Conservation (phyloP, 2,329 filamentous ascomycete genomes). For the Trichoderma afroharzianum region DNA sequence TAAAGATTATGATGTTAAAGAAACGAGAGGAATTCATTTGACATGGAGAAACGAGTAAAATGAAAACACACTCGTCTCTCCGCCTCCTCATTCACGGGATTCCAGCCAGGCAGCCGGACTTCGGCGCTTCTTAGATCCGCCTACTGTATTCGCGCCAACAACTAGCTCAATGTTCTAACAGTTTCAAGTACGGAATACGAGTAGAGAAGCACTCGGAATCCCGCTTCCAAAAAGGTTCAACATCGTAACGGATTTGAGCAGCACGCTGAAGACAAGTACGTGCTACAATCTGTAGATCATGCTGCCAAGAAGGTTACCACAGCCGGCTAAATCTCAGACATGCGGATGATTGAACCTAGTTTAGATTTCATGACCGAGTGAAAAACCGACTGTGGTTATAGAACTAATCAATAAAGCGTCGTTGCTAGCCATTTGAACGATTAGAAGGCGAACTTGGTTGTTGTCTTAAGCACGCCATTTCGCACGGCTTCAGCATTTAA, state of each 20-base stretch:
- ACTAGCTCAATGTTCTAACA: neutral
- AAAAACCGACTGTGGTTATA: neutral
- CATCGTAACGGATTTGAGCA: neutral
- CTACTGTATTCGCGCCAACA: neutral
- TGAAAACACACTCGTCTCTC: neutral
- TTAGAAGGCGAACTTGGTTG: too few relatives aligned
- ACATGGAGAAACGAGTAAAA: neutral
- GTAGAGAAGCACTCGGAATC: neutral
- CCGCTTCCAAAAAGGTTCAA: neutral
- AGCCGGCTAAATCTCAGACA: neutral
- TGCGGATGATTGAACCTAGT: neutral
- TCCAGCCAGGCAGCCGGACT: neutral
- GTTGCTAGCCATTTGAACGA: neutral
- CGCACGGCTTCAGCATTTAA: neutral
- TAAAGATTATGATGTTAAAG: neutral
- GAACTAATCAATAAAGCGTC: neutral
- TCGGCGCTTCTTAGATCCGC: conserved; percentile 2
- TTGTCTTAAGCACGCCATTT: neutral
- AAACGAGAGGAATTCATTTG: neutral
- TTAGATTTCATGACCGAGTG: too few relatives aligned
- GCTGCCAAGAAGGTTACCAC: neutral
- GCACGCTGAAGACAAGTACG: neutral
- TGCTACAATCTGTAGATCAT: neutral
- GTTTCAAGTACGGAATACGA: neutral
- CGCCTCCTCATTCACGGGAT: neutral